Evolutionary conservation across 495 filamentous ascomycete genomes (phyloP).

Genomic region (Lichina pygmaea): DNA sequence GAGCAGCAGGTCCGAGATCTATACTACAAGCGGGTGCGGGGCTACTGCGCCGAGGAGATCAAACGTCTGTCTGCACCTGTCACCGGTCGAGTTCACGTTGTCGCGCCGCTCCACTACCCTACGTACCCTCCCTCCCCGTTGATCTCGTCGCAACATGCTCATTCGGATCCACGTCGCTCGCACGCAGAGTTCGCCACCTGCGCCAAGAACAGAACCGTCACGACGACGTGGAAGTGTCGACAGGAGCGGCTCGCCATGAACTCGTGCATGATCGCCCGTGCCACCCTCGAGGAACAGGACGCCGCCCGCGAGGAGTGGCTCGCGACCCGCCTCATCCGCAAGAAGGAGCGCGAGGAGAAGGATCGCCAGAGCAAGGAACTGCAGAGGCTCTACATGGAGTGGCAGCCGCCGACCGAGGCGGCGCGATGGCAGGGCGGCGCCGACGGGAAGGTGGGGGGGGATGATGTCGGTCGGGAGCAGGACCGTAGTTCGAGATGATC

Average conservation of each 20-base stretch:
- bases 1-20: conserved; percentile 76
- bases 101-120: not conserved
- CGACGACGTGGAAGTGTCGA: conserved; percentile 64
- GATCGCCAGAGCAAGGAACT: conserved; percentile 48
- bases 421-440: not conserved
- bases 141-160: not conserved
- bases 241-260: conserved; percentile 65
- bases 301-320: conserved; percentile 89
- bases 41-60: conserved; percentile 58
- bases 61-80: conserved; percentile 28
- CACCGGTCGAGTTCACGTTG: not conserved
- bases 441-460: not conserved
- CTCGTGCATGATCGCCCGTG: conserved; percentile 65
- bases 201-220: conserved; percentile 60
- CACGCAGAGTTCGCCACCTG: conserved; percentile 63
- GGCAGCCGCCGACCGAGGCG: conserved; percentile 21
- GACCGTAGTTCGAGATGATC: too few relatives aligned
- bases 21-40: conserved; percentile 67
- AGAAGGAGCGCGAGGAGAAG: conserved; percentile 66
- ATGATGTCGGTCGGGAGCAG: not conserved
- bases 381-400: conserved; percentile 29
- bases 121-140: not conserved
- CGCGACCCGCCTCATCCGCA: conserved; percentile 19
- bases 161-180: not conserved
- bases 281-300: conserved; percentile 64